Evolutionary conservation across 345 rosid species (phyloP), one percentile per base, ranked within the genome.

Genomic region (Aquilaria sinensis): DNA sequence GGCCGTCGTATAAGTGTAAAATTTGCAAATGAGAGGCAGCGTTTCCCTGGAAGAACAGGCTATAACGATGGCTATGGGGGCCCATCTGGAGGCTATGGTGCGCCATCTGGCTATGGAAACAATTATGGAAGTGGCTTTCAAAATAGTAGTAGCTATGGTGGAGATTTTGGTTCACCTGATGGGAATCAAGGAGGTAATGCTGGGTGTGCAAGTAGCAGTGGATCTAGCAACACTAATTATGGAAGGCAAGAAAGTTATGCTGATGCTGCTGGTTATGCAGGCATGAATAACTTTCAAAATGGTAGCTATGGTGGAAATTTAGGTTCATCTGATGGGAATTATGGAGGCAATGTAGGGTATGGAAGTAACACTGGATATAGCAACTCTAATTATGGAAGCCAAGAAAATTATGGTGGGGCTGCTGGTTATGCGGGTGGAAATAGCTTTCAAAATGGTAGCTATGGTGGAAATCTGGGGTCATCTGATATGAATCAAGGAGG

Each of bases 1-100:
- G 98, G 98, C 41, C 86, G 96, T 65, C 69, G 67, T 6, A 74
- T 93, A 41, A 88, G 78, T 76, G 98, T 93, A 63, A 83, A 87
- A 70, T 86, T 75, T 81, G 98, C 98, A 64, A 57, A 72, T 53
- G 98, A 93, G 11, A 81, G 86, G 71, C 57, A 83, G 41, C 63
- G 93, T 47, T 75, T 79, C 56, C 70, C 63, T 65, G 76, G 74
- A 0, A 68, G 61, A 43, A 81, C 86, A 0, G 66, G 71, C 41
- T 75, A 78, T 57, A 80, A 79, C 3, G 68, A 65, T 16, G 77
- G 67, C 9, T 75, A 66, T 30, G 75, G 73, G 0, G 70, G 72
- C 2, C 45, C 47, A 5, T 65, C 11, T 51, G 60, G 64, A 54
- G 43, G 43, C 8, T 37, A 16, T 16, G 23, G 23, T 16, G 23